Evolutionary conservation across 257 asterid species (phyloP).

Genomic region (Misopates orontium): DNA sequence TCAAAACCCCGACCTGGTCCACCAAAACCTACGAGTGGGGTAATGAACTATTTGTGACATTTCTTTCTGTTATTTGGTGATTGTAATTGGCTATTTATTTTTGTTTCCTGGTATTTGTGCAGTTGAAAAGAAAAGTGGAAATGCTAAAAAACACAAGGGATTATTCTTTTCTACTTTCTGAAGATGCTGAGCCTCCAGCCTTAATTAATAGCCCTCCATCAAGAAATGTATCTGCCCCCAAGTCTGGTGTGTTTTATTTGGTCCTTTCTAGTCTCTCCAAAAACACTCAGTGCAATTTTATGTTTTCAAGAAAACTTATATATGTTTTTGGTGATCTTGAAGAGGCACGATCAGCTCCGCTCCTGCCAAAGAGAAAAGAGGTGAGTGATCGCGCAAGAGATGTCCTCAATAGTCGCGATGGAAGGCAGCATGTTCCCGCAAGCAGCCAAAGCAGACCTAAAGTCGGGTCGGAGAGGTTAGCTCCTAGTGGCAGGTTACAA

Average conservation of each 20-base stretch:
- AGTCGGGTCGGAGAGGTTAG: constrained; percentile 37
- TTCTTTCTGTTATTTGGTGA: not conserved
- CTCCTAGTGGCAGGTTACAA: constrained; percentile 34
- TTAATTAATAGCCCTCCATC: constrained; percentile 49
- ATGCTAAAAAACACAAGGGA: constrained; percentile 80
- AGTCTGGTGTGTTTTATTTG: constrained; percentile 59
- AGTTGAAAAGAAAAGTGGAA: constrained; percentile 68
- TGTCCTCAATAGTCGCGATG: constrained; percentile 41
- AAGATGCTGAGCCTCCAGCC: constrained; percentile 73
- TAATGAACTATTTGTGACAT: constrained; percentile 23
- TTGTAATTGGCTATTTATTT: constrained; percentile 9
- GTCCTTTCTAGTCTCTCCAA: constrained; percentile 31
- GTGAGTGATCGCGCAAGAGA: constrained; percentile 47
- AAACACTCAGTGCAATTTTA: constrained; percentile 28
- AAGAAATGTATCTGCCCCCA: constrained; percentile 50
- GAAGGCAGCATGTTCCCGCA: constrained; percentile 32
- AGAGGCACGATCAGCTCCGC: constrained; percentile 58
- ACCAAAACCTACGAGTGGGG: constrained; percentile 60
- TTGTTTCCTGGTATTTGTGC: constrained; percentile 34
- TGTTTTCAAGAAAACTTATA: constrained; percentile 63
- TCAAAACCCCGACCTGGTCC: constrained; percentile 46
- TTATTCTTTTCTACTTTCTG: constrained; percentile 81
- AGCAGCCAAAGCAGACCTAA: constrained; percentile 45
- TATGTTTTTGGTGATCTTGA: constrained; percentile 71
- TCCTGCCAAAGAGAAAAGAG: constrained; percentile 44